Base-by-base conservation (phyloP, 192 early-diverging fungal genomes). In the Coemansia sp. region DNA sequence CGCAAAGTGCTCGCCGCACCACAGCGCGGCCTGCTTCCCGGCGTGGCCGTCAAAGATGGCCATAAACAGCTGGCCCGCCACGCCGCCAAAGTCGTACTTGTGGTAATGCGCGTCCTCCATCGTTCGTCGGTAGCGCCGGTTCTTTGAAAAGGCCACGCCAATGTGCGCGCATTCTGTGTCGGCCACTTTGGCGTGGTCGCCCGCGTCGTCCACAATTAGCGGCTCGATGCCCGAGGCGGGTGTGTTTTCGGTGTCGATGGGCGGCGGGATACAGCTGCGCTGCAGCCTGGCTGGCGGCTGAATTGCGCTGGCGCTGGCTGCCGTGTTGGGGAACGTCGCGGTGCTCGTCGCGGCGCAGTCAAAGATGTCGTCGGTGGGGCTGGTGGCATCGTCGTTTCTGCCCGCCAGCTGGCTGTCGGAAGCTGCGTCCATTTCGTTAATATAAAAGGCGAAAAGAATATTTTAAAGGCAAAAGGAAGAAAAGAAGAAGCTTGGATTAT, bases 11-110 rank as follows among this genome's bases (percentile, higher is more conserved):
- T 83, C 82, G 23, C 95, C 95, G 75, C 95, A 98, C 91, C 91
- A 98, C 50, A 96, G 93, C 12, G 97, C 97, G 5, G 95, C 93
- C 44, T 88, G 81, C 66, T 91, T 91, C 14, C 97, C 95, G 2
- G 97, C 97, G 71, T 99, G 97, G 24, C 97, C 97, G 64, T 99
- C 97, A 73, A 90, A 99, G 42, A 99, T 88, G 23, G 93, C 94
- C 85, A 98, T 95, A 57, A 92, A 94, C 7, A 89, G 89, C 70
- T 92, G 87, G 49, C 92, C 91, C 46, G 77, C 66, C 55, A 91
- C 82, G 54, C 85, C 87, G 30, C 83, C 86, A 80, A 90, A 99
- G 69, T 92, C 85, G 64, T 92, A 88, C 56, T 91, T 73, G 71
- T 82, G 91, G 7, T 83, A 83, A 69, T 99, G 95, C 12, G 97